phyloP scores from a whole-genome alignment of 768 basidiomycete genomes.

The Psilocybe azurescens region DNA sequence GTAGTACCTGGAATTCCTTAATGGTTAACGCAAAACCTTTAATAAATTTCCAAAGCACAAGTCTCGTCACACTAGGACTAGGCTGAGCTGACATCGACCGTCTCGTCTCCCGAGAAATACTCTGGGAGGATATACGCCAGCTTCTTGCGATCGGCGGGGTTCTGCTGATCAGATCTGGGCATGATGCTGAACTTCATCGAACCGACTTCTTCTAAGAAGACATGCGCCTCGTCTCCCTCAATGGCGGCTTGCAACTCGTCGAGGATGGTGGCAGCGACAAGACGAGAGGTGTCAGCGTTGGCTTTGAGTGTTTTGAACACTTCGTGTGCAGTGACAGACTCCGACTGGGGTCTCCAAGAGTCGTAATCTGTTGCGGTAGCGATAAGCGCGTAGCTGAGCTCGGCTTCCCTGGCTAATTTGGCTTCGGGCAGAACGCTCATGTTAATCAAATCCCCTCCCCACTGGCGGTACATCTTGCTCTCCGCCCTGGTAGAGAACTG shows the following conservation, averaged over 20 bases:
- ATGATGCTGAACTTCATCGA: slow-evolving; percentile 89
- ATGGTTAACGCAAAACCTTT: too few species aligned
- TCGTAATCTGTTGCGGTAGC: slow-evolving; percentile 95
- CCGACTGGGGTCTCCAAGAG: slow-evolving; percentile 85
- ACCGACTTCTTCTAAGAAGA: slow-evolving; percentile 75
- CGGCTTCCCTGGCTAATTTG: slow-evolving; percentile 96
- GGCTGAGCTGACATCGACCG: neutral
- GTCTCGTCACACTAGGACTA: too few species aligned
- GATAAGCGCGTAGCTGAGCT: slow-evolving; percentile 93
- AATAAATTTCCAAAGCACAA: neutral
- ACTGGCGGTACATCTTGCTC: slow-evolving; percentile 89
- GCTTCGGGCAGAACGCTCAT: slow-evolving; percentile 98
- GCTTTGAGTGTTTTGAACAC: slow-evolving; percentile 87
- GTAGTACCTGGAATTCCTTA: too few species aligned
- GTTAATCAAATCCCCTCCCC: slow-evolving; percentile 95
- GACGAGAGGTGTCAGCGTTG: slow-evolving; percentile 88
- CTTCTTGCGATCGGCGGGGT: slow-evolving; percentile 66
- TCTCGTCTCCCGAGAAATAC: slow-evolving; percentile 55
- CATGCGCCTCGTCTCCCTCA: slow-evolving; percentile 34
- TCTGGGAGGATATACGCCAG: slow-evolving; percentile 79
- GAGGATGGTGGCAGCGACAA: slow-evolving; percentile 71
- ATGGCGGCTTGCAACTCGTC: slow-evolving; percentile 69
- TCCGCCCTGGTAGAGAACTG: slow-evolving; percentile 99
- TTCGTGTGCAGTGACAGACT: slow-evolving; percentile 87
- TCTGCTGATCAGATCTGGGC: slow-evolving; percentile 62